These are phyloP conservation scores for Buddleja alternifolia DNA, from an alignment of 257 asterid genomes.

Conservation along the genomic window DNA sequence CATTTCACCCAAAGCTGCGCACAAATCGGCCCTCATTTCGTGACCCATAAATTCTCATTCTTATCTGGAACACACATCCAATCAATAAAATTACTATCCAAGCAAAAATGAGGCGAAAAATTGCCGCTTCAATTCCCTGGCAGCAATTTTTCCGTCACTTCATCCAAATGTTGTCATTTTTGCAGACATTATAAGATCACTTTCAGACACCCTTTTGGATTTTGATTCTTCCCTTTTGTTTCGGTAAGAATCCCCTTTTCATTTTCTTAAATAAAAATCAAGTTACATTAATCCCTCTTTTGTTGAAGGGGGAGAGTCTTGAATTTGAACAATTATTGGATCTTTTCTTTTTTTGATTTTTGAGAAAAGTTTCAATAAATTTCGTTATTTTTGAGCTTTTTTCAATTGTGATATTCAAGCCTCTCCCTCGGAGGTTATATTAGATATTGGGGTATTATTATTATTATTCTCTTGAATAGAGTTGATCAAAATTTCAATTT, in stretches of 20 bases:
- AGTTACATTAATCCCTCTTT: slow-evolving; percentile 20
- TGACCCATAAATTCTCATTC: slow-evolving; percentile 24
- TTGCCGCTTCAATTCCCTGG: slow-evolving; percentile 32
- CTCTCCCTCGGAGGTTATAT: slow-evolving; percentile 30
- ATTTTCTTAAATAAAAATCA: neutral
- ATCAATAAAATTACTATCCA: slow-evolving; percentile 1
- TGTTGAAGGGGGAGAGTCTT: slow-evolving; percentile 25
- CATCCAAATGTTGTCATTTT: slow-evolving; percentile 18
- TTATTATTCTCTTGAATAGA: neutral
- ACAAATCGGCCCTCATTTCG: slow-evolving; percentile 37
- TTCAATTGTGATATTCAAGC: slow-evolving; percentile 24
- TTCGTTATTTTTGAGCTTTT: neutral
- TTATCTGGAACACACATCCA: no score
- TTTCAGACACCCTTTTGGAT: slow-evolving; percentile 43
- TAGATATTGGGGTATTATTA: neutral
- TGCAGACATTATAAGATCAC: slow-evolving; percentile 32
- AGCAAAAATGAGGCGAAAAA: slow-evolving; percentile 43
- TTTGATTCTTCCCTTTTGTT: slow-evolving; percentile 52
- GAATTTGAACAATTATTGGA: slow-evolving; percentile 17
- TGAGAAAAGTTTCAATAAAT: slow-evolving; percentile 9
- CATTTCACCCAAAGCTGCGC: slow-evolving; percentile 41
- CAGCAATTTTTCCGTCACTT: slow-evolving; percentile 42
- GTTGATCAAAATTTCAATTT: neutral
- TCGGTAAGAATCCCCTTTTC: slow-evolving; percentile 42
- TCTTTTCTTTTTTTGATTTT: neutral